Base-by-base conservation (phyloP, 1,284 basidiomycete species). In the Ustilago hordei region DNA sequence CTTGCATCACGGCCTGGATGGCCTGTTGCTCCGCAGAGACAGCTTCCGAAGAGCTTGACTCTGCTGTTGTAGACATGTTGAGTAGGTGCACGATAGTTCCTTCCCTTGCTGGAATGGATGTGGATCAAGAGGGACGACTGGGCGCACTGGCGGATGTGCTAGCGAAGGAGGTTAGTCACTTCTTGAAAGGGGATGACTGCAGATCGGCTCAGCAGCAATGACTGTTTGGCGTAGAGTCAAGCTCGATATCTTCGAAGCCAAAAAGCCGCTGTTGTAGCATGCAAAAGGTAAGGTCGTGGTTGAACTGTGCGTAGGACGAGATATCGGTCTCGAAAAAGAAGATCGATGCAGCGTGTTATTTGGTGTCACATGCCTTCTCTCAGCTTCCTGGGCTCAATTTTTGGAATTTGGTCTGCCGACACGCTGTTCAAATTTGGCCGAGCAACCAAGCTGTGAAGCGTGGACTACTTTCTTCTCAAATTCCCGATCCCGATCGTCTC, bases 1-100 rank as follows among this genome's bases (percentile, higher is more conserved):
- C 89, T 59, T 87, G 81, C 43, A 89, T 80, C 54, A 87, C 87
- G 19, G 84, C 82, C 55, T 84, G 64, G 15, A 74, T 78, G 66
- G 76, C 77, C 58, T 71, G 73, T 58, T 69, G 73, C 56, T 71
- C 72, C 13, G 65, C 34, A 2, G 62, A 34, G 17, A n/a, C 43
- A 13, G 64, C 50, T 15, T 50, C 41, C 17, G 48, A 48, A n/a
- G 68, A 68, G 63, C 69, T 73, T 6, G 69, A 50, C 28, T 59
- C 63, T 35, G 69, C 39, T 34, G 53, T 53, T 19, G 62, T 35
- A 41, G 73, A 68, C 68, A 71, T 71, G 38, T 11, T 55, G 32
- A n/a, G 28, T 5, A 28, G 8, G n/a, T 31, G 28, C 48, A 45
- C 43, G 23, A 28, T 19, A 8, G 6, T 45, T 17, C 17, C n/a